Evolutionary conservation across 2,329 filamentous ascomycete genomes (phyloP).

Genomic region (Curvularia sp.): DNA sequence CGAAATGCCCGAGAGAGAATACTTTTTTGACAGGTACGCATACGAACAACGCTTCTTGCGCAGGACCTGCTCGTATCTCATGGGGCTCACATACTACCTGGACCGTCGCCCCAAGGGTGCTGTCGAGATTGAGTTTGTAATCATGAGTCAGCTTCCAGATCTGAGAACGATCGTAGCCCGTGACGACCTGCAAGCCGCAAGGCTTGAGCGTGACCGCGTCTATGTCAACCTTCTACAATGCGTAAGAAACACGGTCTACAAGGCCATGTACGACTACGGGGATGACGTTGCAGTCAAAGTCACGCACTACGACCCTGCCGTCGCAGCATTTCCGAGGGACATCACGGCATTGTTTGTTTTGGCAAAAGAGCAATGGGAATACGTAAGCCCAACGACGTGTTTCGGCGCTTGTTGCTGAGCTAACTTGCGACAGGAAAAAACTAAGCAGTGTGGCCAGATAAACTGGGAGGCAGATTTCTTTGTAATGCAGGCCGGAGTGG

Average conservation of each 20-base stretch:
- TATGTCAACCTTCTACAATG: conserved; percentile 29
- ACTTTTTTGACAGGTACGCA: conserved; percentile 4
- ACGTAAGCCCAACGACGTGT: conserved; percentile 16
- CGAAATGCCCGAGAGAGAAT: not conserved
- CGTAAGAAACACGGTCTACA: conserved; percentile 28
- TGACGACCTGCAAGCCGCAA: not conserved
- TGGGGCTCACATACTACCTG: not conserved
- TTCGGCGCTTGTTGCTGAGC: not conserved
- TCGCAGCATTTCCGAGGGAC: conserved; percentile 27
- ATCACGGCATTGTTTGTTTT: conserved; percentile 24
- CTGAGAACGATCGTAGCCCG: not conserved
- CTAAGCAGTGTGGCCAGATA: not conserved
- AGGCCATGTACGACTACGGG: conserved; percentile 26
- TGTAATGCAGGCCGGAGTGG: not conserved
- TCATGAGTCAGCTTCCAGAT: conserved; percentile 25
- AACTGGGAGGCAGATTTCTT: conserved; percentile 4
- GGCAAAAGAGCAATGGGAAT: conserved; percentile 30
- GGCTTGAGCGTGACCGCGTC: not conserved
- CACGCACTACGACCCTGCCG: conserved; percentile 27
- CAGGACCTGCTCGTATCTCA: not conserved
- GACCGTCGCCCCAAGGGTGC: not conserved
- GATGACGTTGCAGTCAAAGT: conserved; percentile 23
- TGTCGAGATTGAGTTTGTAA: conserved; percentile 29
- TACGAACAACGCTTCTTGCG: conserved; percentile 21
- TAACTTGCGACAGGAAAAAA: conserved; percentile 14